phyloP scores from a whole-genome alignment of 495 filamentous ascomycete species.

The Paragyromitra xinjiangensis region DNA sequence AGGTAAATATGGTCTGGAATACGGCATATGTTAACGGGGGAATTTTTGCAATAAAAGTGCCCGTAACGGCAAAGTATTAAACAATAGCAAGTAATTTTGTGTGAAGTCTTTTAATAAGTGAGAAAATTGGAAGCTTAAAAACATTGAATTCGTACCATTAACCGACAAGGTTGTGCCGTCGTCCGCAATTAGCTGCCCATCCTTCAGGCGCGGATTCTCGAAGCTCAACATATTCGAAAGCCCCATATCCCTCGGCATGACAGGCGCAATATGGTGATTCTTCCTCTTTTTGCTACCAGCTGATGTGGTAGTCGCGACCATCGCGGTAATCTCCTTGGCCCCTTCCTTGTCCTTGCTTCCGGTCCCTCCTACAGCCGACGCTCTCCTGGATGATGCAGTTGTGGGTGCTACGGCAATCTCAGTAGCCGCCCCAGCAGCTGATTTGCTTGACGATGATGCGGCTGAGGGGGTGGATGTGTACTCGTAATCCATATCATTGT shows the following conservation, averaged over 20 bases:
- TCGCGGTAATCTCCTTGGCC: slow-evolving; percentile 54
- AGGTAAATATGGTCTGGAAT: slow-evolving; percentile 91
- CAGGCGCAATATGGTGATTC: slow-evolving; percentile 45
- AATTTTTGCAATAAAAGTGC: slow-evolving; percentile 23
- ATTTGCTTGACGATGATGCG: slow-evolving; percentile 63
- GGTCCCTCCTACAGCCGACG: slow-evolving; percentile 57
- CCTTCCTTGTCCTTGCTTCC: slow-evolving; percentile 61
- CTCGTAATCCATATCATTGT: slow-evolving; percentile 84
- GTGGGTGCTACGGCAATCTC: slow-evolving; percentile 57
- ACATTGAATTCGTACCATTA: slow-evolving; percentile 75
- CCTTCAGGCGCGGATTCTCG: slow-evolving; percentile 73
- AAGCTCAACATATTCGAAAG: slow-evolving; percentile 86
- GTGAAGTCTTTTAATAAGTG: slow-evolving; percentile 27
- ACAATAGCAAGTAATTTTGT: slow-evolving; percentile 5
- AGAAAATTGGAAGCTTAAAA: slow-evolving; percentile 28
- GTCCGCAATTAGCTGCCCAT: slow-evolving; percentile 85
- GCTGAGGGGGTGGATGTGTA: slow-evolving; percentile 61
- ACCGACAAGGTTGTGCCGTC: slow-evolving; percentile 83
- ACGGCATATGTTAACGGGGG: slow-evolving; percentile 56
- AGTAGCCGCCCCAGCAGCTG: slow-evolving; percentile 60
- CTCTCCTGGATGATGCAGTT: slow-evolving; percentile 59
- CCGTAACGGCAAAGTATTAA: background rate
- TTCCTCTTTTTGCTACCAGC: slow-evolving; percentile 60
- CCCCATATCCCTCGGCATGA: slow-evolving; percentile 54
- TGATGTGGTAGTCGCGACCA: slow-evolving; percentile 58